Percentiles rank a stretch among this genome's conserved stretches.
Conservation (phyloP, 495 filamentous ascomycete genomes). For the Staphylotrichum tortipilum region DNA sequence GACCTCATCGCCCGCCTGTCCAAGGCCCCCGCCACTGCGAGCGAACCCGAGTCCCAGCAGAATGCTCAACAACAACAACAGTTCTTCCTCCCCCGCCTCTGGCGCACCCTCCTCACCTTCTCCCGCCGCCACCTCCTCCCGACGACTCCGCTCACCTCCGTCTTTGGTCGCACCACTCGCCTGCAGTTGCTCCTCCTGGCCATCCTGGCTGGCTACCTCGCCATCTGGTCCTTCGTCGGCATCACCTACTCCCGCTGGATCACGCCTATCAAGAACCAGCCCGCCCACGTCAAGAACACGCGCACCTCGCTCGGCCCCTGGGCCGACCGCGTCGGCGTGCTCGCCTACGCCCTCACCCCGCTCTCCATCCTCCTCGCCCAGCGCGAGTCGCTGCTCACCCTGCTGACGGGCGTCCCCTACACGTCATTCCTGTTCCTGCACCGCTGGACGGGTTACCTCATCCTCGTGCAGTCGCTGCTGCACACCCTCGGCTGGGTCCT, state of each 20-base stretch:
- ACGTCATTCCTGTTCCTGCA: slow-evolving; percentile 64
- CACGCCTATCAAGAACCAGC: slow-evolving; percentile 44
- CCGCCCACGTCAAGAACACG: slow-evolving; percentile 41
- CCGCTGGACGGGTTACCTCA: slow-evolving; percentile 56
- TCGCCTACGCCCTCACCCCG: slow-evolving; percentile 60
- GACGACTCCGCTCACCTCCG: slow-evolving; percentile 21
- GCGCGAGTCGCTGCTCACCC: slow-evolving; percentile 51
- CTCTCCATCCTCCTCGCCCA: slow-evolving; percentile 51
- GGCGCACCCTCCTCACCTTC: slow-evolving; percentile 18
- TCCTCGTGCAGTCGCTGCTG: slow-evolving; percentile 50
- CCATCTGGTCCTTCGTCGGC: slow-evolving; percentile 56
- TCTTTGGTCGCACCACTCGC: slow-evolving; percentile 35
- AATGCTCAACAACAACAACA: slow-evolving; percentile 22
- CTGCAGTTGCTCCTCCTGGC: slow-evolving; percentile 36
- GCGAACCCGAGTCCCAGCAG: slow-evolving; percentile 1
- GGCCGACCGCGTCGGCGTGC: slow-evolving; percentile 52
- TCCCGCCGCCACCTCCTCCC: slow-evolving; percentile 40
- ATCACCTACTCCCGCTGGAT: slow-evolving; percentile 51
- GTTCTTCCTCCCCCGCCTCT: slow-evolving; percentile 32
- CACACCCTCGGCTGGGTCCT: slow-evolving; percentile 62
- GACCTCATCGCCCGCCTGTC: slow-evolving; percentile 8
- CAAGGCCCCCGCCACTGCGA: neutral
- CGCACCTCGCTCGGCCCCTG: slow-evolving; percentile 52
- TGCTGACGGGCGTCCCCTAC: slow-evolving; percentile 57
- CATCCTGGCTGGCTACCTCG: slow-evolving; percentile 43